These are phyloP conservation scores for Brassica hybrid DNA, from an alignment of 441 rosid species.

Conservation along the genomic window DNA sequence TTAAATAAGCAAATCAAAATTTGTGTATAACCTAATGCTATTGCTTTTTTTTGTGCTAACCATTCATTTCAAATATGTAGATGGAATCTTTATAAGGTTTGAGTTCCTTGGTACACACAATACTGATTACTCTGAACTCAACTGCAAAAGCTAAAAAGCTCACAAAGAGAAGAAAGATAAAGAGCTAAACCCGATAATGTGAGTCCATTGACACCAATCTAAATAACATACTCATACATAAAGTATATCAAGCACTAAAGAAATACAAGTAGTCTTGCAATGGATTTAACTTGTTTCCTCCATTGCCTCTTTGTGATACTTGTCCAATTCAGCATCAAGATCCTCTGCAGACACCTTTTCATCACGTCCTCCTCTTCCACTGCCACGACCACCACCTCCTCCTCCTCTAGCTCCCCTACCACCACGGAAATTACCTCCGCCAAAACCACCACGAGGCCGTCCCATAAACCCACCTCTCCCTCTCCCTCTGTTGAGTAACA, in stretches of 20 bases:
- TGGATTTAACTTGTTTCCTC: slow-evolving; percentile 48
- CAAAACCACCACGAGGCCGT: slow-evolving; percentile 49
- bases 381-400: slow-evolving; percentile 54
- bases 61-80: background rate
- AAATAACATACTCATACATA: slow-evolving; percentile 37
- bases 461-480: slow-evolving; percentile 51
- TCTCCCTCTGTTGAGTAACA: slow-evolving; percentile 45
- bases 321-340: slow-evolving; percentile 69
- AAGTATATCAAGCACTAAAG: slow-evolving; percentile 33
- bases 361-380: slow-evolving; percentile 47
- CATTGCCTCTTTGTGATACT: slow-evolving; percentile 59
- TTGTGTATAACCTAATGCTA: too few relatives aligned
- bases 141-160: slow-evolving; percentile 19
- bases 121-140: slow-evolving; percentile 17
- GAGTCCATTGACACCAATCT: slow-evolving; percentile 33
- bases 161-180: slow-evolving; percentile 11
- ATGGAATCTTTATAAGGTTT: slow-evolving; percentile 5
- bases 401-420: slow-evolving; percentile 52
- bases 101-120: slow-evolving; percentile 25
- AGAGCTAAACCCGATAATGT: slow-evolving; percentile 25
- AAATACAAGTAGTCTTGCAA: slow-evolving; percentile 14
- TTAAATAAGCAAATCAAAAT: too few relatives aligned
- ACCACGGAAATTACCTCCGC: slow-evolving; percentile 42
- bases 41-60: too few relatives aligned
- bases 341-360: slow-evolving; percentile 60